Evolutionary conservation across 208 protist genomes (phyloP).

Genomic region (Dictyostelium gargantuum): DNA sequence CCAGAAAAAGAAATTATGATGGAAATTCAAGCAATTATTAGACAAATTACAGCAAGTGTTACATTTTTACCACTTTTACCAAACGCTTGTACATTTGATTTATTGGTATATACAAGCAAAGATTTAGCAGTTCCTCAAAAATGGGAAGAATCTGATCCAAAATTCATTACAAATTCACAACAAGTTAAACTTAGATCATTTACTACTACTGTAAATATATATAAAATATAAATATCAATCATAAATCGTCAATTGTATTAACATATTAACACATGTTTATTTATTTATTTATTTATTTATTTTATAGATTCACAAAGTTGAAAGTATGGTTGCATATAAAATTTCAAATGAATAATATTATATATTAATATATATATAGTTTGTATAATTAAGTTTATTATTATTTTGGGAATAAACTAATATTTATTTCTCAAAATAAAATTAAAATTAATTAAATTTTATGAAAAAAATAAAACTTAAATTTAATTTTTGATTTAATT

Average conservation of each 20-base stretch:
- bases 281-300: too few species aligned
- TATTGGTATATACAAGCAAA: conserved; percentile 93
- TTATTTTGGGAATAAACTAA: not conserved
- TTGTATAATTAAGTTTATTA: too few species aligned
- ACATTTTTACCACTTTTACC: conserved; percentile 95
- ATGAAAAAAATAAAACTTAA: too few species aligned
- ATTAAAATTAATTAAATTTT: too few species aligned
- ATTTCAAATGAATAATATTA: not conserved
- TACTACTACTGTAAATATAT: conserved; percentile 88
- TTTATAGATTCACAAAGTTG: conserved; percentile 69
- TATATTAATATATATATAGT: not conserved
- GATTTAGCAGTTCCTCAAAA: conserved; percentile 85
- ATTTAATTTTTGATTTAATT: too few species aligned
- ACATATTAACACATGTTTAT: not conserved
- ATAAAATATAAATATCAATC: not conserved
- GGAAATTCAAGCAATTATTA: conserved; percentile 95
- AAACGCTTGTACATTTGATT: conserved; percentile 88
- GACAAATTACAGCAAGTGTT: conserved; percentile 97
- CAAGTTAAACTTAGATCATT: conserved; percentile 96
- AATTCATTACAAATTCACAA: conserved; percentile 91
- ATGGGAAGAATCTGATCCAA: conserved; percentile 96
- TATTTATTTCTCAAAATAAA: not conserved
- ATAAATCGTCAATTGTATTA: not conserved
- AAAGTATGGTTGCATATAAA: conserved; percentile 67
- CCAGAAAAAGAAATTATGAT: conserved; percentile 90